phyloP scores from a whole-genome alignment of 140 eudicot species.

The Bidens hawaiensis region DNA sequence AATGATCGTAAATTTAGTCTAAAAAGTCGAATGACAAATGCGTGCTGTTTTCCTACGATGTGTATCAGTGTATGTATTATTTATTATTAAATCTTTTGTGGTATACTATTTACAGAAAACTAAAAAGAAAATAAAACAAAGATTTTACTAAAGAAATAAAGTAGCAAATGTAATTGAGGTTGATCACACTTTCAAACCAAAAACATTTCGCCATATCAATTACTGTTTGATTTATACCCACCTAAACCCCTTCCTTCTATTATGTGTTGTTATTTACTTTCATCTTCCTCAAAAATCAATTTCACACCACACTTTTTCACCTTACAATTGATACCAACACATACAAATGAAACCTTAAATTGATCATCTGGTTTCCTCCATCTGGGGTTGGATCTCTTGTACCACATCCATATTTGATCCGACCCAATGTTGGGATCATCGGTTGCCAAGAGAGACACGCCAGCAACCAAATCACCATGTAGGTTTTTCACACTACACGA shows the following conservation, averaged over 20 bases:
- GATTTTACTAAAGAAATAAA: neutral
- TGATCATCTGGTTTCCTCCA: slow-evolving; percentile 25
- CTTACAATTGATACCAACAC: slow-evolving; percentile 20
- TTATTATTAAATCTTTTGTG: neutral
- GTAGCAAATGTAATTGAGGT: neutral
- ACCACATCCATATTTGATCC: slow-evolving; percentile 22
- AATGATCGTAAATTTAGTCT: too few relatives aligned
- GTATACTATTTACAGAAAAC: neutral
- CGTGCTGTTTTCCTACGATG: too few relatives aligned
- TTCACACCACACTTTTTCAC: slow-evolving; percentile 23
- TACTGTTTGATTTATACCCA: too few relatives aligned
- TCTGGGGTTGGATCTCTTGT: slow-evolving; percentile 14
- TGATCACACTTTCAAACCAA: neutral
- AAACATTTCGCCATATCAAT: neutral
- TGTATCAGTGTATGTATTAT: too few relatives aligned
- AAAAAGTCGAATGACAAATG: too few relatives aligned
- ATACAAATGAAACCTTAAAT: slow-evolving; percentile 16
- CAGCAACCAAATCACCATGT: slow-evolving; percentile 8
- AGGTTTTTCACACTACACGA: slow-evolving; percentile 14
- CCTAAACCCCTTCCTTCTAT: too few relatives aligned
- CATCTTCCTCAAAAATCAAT: slow-evolving; percentile 15
- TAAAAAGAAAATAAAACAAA: neutral
- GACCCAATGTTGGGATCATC: slow-evolving; percentile 21
- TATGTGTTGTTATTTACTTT: too few relatives aligned
- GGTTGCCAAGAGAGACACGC: slow-evolving; percentile 12